A percentile compares a stretch with the other conserved stretches of the same genome.
phyloP scores from a whole-genome alignment of 176 grass and related monocot genomes.

The Carex myosuroides region DNA sequence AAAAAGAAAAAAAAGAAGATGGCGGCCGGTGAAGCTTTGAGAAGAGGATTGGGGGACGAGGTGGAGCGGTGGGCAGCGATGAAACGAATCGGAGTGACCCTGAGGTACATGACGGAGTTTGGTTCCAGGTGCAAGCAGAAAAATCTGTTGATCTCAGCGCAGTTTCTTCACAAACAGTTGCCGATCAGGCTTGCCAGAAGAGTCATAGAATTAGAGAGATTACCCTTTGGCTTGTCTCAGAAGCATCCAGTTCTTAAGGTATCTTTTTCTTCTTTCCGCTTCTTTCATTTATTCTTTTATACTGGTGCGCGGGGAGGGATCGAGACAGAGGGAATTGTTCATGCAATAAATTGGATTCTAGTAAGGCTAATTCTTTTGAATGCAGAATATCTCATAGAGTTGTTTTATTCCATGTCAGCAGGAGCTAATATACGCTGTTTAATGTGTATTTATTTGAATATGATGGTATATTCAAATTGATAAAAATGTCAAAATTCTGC shows the following conservation, averaged over 20 bases:
- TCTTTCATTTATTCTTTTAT: background rate
- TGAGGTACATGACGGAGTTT: conserved; percentile 99
- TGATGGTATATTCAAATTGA: background rate
- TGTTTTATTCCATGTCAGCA: background rate
- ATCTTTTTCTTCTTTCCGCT: background rate
- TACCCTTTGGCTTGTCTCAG: conserved; percentile 66
- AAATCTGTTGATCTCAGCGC: conserved; percentile 74
- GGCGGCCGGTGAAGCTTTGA: background rate
- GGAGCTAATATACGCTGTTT: background rate
- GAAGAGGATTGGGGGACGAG: conserved; percentile 42
- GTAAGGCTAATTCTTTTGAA: background rate
- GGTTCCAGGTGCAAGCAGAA: conserved; percentile 52
- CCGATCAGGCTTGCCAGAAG: conserved; percentile 75
- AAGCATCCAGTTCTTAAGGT: conserved; percentile 83
- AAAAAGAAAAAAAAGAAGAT: background rate
- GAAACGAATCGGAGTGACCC: conserved; percentile 82
- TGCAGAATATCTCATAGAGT: background rate
- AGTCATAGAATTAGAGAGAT: conserved; percentile 58
- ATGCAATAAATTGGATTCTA: background rate
- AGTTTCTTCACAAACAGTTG: conserved; percentile 87
- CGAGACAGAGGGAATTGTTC: background rate
- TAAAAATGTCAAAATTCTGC: background rate
- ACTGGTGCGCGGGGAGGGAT: background rate
- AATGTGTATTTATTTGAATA: background rate
- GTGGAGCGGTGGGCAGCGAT: conserved; percentile 70